Percentiles rank a stretch among this genome's conserved stretches.
These are phyloP conservation scores for Astragalus glycyphyllos DNA, from an alignment of 306 rosid genomes.

Conservation along the genomic window DNA sequence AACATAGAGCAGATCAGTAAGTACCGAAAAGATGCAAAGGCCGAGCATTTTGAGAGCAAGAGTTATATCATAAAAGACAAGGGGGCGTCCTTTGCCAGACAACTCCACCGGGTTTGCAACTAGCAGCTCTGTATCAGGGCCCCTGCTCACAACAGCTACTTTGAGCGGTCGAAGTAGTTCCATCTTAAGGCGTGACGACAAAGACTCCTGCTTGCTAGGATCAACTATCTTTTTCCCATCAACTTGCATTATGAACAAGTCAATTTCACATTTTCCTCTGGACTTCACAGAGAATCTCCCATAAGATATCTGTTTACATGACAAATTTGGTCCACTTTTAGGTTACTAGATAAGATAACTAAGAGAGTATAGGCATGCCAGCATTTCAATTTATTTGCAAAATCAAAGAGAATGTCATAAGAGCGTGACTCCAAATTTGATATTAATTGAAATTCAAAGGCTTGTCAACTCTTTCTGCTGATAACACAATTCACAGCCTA, in stretches of 20 bases:
- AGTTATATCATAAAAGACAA: conserved; percentile 89
- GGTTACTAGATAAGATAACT: conserved; percentile 14
- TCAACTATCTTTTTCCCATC: conserved; percentile 93
- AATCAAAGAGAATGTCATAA: neutral
- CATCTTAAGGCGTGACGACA: conserved; percentile 67
- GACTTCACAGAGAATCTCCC: conserved; percentile 74
- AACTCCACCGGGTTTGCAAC: conserved; percentile 95
- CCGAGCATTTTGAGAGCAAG: conserved; percentile 80
- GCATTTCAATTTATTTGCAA: conserved; percentile 1
- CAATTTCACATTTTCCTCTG: conserved; percentile 78
- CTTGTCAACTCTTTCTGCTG: conserved; percentile 2
- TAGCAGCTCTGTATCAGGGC: conserved; percentile 84
- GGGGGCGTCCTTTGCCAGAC: conserved; percentile 94
- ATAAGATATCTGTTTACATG: conserved; percentile 77
- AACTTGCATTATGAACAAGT: conserved; percentile 88
- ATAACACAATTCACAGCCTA: neutral
- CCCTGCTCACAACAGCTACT: conserved; percentile 78
- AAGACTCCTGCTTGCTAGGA: conserved; percentile 67
- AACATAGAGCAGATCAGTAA: conserved; percentile 33
- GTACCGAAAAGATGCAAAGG: conserved; percentile 85
- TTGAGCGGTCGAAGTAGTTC: conserved; percentile 83
- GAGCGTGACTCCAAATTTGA: neutral
- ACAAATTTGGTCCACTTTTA: conserved; percentile 32
- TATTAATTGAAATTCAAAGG: neutral
- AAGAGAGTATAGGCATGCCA: neutral